phyloP scores from a whole-genome alignment of 305 asterid genomes.

The Fraxinus nigra region DNA sequence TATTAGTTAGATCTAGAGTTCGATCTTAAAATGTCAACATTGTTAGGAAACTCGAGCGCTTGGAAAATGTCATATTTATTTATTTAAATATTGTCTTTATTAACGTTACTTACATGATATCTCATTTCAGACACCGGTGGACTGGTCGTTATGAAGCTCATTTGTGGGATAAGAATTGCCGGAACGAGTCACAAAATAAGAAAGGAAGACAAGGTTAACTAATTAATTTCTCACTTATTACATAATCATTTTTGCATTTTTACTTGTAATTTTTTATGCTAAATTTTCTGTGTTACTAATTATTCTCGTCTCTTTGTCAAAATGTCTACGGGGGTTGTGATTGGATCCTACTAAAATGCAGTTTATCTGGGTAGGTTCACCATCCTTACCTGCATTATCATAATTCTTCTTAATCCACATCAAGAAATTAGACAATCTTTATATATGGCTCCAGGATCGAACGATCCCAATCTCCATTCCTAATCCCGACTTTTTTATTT shows the following conservation, averaged over 20 bases:
- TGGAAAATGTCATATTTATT: no score
- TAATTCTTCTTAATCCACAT: neutral
- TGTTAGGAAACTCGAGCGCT: no score
- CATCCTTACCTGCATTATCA: neutral
- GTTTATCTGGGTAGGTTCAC: conserved; percentile 72
- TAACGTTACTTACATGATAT: neutral
- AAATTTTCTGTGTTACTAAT: conserved; percentile 11
- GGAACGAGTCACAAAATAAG: conserved; percentile 89
- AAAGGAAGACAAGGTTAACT: conserved; percentile 90
- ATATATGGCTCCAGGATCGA: no score
- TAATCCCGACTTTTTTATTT: neutral
- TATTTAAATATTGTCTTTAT: no score
- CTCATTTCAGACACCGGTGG: conserved; percentile 76
- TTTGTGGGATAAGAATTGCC: conserved; percentile 92
- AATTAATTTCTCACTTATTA: neutral
- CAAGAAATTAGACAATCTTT: no score
- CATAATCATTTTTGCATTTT: neutral
- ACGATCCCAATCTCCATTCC: no score
- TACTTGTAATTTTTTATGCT: neutral
- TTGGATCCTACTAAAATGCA: conserved; percentile 56
- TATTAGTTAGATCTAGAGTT: neutral
- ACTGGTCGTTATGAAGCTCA: conserved; percentile 96
- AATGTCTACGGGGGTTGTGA: conserved; percentile 42
- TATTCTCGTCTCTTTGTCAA: neutral
- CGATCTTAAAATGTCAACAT: no score